Base-by-base conservation (phyloP, 1,284 basidiomycete species). In the Irpex lacteus region DNA sequence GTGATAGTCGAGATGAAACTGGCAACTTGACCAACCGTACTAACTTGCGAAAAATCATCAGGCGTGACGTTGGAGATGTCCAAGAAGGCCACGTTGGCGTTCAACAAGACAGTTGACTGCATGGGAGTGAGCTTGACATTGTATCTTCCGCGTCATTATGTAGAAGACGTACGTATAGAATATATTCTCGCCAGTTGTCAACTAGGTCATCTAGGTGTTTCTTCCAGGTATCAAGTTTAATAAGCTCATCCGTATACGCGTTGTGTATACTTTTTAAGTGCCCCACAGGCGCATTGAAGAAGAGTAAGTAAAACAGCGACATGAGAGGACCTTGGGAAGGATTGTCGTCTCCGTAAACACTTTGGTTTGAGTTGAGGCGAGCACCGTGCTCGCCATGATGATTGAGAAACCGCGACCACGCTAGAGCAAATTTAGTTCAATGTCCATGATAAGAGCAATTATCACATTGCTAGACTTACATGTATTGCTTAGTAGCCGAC, bases 311-410 rank as follows among this genome's bases (percentile, higher is more conserved):
- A 2, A 79, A 38, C 0, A 75, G 11, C 6, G 36, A 65, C 65
- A 85, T 77, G 3, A 76, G 65, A 1, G 61, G 60, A 4, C 81
- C 78, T 19, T 75, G 72, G 1, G 52, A 52, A 1, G 61, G 61
- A 65, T 66, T 61, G 68, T 67, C 59, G 36, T 67, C 68, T 61
- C 76, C 66, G 67, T 77, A 68, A 76, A 86, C 70, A 1, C 79
- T 79, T 65, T 82, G 78, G 58, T 81, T 74, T 6, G 78, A 76
- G 49, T 77, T 73, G 5, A 86, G 76, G 0, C 88, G 83, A 0
- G 82, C 84, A 32, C 78, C 78, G 0, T 78, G 73, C 68, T 86
- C 80, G 1, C 86, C 88, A 26, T 85, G 71, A 66, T 80, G 82
- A 66, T 88, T 79, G 3, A 82, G 40, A 67, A 84, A 86, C 36